Conservation (phyloP, 2,329 filamentous ascomycete genomes). For the Hawksworthiomyces lignivorus region DNA sequence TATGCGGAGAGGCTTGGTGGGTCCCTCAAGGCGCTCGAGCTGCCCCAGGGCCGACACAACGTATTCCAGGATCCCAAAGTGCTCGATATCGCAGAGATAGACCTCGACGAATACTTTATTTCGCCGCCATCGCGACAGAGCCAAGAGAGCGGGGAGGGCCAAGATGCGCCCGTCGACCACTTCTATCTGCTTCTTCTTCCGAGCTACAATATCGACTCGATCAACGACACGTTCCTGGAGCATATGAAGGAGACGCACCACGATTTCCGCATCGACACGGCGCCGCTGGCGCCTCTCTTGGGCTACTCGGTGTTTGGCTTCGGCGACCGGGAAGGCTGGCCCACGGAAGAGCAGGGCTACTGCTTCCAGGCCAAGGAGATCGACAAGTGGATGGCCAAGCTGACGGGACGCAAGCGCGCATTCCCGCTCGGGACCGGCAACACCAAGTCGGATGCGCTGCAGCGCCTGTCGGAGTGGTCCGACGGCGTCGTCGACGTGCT, state of each 20-base stretch:
- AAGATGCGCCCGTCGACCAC: slow-evolving; percentile 43
- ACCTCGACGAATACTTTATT: slow-evolving; percentile 91
- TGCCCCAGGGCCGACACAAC: not conserved
- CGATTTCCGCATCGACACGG: slow-evolving; percentile 92
- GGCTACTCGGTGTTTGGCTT: slow-evolving; percentile 94
- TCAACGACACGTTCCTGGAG: slow-evolving; percentile 78
- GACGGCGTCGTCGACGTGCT: slow-evolving; percentile 67
- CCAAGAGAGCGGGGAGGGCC: slow-evolving; percentile 6
- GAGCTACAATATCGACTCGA: slow-evolving; percentile 91
- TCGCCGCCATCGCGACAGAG: slow-evolving; percentile 51
- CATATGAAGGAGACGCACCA: slow-evolving; percentile 89
- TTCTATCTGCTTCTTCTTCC: slow-evolving; percentile 83
- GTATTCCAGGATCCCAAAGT: slow-evolving; percentile 52
- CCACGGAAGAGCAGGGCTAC: slow-evolving; percentile 81
- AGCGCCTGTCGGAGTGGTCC: slow-evolving; percentile 69
- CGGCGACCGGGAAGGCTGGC: slow-evolving; percentile 87
- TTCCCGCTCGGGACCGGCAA: slow-evolving; percentile 87
- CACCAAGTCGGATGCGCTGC: slow-evolving; percentile 59
- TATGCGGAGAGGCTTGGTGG: slow-evolving; percentile 50
- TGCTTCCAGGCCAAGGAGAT: slow-evolving; percentile 86
- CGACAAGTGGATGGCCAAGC: slow-evolving; percentile 94
- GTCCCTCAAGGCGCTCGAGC: slow-evolving; percentile 29
- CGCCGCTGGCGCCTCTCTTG: slow-evolving; percentile 64
- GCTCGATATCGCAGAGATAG: slow-evolving; percentile 74
- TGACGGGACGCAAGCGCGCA: slow-evolving; percentile 78